phyloP scores from a whole-genome alignment of 805 yeast species.

The Candida insectalens region DNA sequence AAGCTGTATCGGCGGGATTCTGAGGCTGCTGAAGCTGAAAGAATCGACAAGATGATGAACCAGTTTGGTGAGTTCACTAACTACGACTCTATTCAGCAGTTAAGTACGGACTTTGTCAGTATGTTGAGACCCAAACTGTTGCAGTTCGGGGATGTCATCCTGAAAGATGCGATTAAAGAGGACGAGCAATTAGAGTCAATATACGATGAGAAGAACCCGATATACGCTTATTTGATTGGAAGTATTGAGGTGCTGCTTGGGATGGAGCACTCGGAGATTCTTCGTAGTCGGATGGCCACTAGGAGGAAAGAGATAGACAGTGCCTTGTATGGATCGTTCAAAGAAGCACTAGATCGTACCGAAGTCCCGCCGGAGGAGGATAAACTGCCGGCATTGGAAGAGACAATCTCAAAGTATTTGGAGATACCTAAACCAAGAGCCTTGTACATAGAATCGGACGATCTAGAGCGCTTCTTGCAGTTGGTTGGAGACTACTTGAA shows the following conservation, averaged over 20 bases:
- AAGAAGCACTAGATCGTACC: slow-evolving; percentile 4
- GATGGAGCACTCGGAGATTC: slow-evolving; percentile 6
- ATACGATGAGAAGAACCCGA: slow-evolving; percentile 8
- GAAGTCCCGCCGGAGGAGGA: too few species aligned
- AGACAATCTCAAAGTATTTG: slow-evolving; percentile 7
- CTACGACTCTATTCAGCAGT: slow-evolving; percentile 7
- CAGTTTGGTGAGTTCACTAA: slow-evolving; percentile 5
- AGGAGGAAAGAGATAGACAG: slow-evolving; percentile 7
- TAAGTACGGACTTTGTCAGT: slow-evolving; percentile 12
- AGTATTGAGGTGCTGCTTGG: slow-evolving; percentile 11
- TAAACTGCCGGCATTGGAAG: too few species aligned
- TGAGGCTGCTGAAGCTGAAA: slow-evolving; percentile 4
- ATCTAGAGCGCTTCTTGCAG: slow-evolving; percentile 13
- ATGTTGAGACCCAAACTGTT: slow-evolving; percentile 6
- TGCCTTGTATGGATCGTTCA: slow-evolving; percentile 6
- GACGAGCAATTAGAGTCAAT: slow-evolving; percentile 8
- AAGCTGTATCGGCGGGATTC: background rate
- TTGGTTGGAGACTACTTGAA: slow-evolving; percentile 7
- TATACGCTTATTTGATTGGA: slow-evolving; percentile 12
- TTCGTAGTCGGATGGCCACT: slow-evolving; percentile 6
- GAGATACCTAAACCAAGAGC: slow-evolving; percentile 13
- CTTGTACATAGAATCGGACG: slow-evolving; percentile 9
- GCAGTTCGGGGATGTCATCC: slow-evolving; percentile 13
- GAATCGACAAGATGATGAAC: background rate
- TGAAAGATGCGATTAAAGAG: slow-evolving; percentile 10